Base-by-base conservation (phyloP, 768 basidiomycete genomes). In the Lactifluus rugatus region DNA sequence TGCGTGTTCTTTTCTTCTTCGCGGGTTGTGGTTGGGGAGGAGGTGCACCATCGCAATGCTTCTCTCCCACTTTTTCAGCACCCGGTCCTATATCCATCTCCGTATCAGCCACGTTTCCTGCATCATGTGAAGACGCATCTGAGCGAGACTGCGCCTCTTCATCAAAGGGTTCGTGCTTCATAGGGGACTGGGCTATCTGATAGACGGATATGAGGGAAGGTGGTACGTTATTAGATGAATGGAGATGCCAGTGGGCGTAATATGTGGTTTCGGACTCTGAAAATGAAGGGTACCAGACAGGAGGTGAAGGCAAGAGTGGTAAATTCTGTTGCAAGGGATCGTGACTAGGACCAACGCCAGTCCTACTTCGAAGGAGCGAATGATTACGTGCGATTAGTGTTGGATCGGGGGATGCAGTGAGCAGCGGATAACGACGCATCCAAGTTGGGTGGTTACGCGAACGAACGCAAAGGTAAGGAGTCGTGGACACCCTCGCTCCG, bases 1-100 rank as follows among this genome's bases (percentile, higher is more conserved):
- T 88, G 48, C 87, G 76, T 31, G 90, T 93, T 55, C 90, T 79
- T 66, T 89, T 90, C 71, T 88, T 88, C 77, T 89, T 89, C 61
- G 73, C 71, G 61, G 81, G 81, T 11, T 73, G 66, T 26, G 69
- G 67, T 19, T 75, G 51, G n/a, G 64, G 66, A 49, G 71, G 66
- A 50, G 73, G 67, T 39, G 61, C 66, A 62, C 74, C 74, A 34
- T 54, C 54, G n/a, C 42, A 16, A 21, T 25, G 47, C 39, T 41
- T 57, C 42, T 60, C 55, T 14, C 55, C 36, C 28, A 62, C 41
- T 48, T 66, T 68, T 56, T 68, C 69, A 54, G 66, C 67, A 62
- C 75, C 76, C 25, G 75, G 75, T 41, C 72, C 76, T 34, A 72
- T 70, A 55, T 79, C 78, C 61, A 74, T 78, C 64, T 83, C 83